Conservation (phyloP, 345 rosid genomes). For the Nasturtium officinale region DNA sequence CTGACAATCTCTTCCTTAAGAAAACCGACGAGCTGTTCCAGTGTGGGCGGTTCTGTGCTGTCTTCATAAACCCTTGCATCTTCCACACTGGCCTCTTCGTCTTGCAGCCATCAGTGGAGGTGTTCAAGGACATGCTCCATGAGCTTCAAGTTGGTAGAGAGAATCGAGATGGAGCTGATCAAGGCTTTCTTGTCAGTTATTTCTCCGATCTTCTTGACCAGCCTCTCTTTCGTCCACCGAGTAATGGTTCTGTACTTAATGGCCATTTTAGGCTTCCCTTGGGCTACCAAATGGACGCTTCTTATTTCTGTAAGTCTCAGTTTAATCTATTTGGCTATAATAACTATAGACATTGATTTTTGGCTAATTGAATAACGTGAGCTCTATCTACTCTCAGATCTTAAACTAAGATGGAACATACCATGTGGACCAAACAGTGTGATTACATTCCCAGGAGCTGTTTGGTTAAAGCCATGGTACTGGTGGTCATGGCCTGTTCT, state of each 20-base stretch:
- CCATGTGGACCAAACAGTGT: conserved; percentile 97
- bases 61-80: conserved; percentile 94
- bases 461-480: conserved; percentile 99
- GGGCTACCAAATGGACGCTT: conserved; percentile 99
- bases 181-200: conserved; percentile 85
- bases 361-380: not conserved
- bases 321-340: not conserved
- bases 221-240: conserved; percentile 82
- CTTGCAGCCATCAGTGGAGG: conserved; percentile 72
- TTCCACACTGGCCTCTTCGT: conserved; percentile 98
- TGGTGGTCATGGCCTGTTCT: conserved; percentile 99
- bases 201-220: conserved; percentile 83
- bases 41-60: conserved; percentile 95
- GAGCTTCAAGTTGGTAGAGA: conserved; percentile 63
- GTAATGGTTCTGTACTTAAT: conserved; percentile 60
- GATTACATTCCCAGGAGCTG: conserved; percentile 92
- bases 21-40: conserved; percentile 95
- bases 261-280: conserved; percentile 85
- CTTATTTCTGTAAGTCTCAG: conserved; percentile 79
- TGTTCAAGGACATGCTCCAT: conserved; percentile 84
- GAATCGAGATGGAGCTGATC: conserved; percentile 95
- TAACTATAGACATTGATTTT: not conserved
- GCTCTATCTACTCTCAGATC: conserved; percentile 51
- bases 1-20: conserved; percentile 82
- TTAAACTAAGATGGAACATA: conserved; percentile 79